Conservation (phyloP, 371 early-diverging fungal genomes). For the Coemansia sp. region DNA sequence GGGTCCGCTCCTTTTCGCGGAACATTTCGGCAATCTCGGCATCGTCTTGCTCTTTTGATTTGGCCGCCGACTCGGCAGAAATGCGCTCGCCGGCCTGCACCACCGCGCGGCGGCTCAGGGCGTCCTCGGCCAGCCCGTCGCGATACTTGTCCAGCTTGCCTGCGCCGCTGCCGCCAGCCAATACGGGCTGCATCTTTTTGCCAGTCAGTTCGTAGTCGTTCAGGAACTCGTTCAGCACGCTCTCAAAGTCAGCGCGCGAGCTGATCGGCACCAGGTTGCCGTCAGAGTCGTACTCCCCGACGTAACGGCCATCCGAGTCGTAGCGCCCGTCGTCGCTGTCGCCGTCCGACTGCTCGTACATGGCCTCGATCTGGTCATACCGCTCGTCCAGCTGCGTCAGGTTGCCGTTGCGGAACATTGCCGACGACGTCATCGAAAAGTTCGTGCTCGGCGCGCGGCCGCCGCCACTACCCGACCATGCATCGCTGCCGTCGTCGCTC, state of each 20-base stretch:
- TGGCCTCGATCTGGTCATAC: conserved; percentile 69
- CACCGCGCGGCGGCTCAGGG: conserved; percentile 24
- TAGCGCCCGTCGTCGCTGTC: conserved; percentile 59
- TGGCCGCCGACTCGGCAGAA: conserved; percentile 20
- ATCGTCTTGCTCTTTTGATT: conserved; percentile 45
- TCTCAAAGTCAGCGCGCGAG: conserved; percentile 54
- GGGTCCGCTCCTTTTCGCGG: conserved; percentile 54
- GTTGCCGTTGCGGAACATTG: conserved; percentile 88
- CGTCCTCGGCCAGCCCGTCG: conserved; percentile 54
- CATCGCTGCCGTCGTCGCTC: conserved; percentile 45
- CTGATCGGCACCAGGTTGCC: conserved; percentile 56
- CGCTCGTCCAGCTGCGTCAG: conserved; percentile 88
- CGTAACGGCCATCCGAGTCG: conserved; percentile 50
- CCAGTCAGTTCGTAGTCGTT: conserved; percentile 81
- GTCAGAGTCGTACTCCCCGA: conserved; percentile 62
- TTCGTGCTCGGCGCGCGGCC: conserved; percentile 35
- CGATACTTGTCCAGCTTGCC: conserved; percentile 73
- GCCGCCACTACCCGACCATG: conserved; percentile 26
- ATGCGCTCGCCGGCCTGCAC: conserved; percentile 27
- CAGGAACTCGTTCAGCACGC: conserved; percentile 88
- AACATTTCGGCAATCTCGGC: conserved; percentile 53
- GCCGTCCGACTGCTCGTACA: conserved; percentile 56
- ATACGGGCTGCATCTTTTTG: conserved; percentile 61
- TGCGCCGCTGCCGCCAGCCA: conserved; percentile 62
- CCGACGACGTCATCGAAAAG: conserved; percentile 87